Base-by-base conservation (phyloP, 306 rosid species). In the Sophora flavescens region DNA sequence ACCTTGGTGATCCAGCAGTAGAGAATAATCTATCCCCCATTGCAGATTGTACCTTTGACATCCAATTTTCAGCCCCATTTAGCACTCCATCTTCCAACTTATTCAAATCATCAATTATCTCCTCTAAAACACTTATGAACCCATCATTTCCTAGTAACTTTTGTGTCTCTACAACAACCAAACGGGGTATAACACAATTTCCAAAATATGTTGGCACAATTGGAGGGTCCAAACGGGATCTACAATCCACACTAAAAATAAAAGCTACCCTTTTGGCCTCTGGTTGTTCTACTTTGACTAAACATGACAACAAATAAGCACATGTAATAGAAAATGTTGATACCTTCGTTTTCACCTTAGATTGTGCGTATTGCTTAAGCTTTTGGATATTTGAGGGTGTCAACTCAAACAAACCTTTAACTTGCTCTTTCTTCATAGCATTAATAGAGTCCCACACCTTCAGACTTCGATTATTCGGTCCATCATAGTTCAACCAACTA, bases 1-100 rank as follows among this genome's bases (percentile, higher is more conserved):
- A 82, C 42, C 88, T 16, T 13, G 90, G 82, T 36, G 91, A 87
- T 6, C 94, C 94, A 0, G 89, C 88, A 44, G 61, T 28, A 0
- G 84, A 77, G 6, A 61, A 48, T 3, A 41, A 0, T 14, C 65
- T 78, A 0, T 58, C 54, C 15, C n/a, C 50, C 4, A 9, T 1
- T 0, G 2, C 22, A 2, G 32, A 2, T 15, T 58, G 8, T 0
- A 66, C 7, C 8, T 22, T 60, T 11, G 50, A 0, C 2, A 45
- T 12, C 70, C 60, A 67, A 4, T 63, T 70, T 1, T 82, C 81
- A 5, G 50, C 80, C 1, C 41, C 85, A 6, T 41, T 38, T 0
- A 77, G 30, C 26, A 77, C 83, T 0, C 62, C 82, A n/a, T 56
- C 18, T 50, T 74, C 70, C 50, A 85, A 9, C 3, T 10, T 51